These are phyloP conservation scores for Ophiostoma sp. DNA, from an alignment of 2,329 filamentous ascomycete genomes.

Conservation along the genomic window DNA sequence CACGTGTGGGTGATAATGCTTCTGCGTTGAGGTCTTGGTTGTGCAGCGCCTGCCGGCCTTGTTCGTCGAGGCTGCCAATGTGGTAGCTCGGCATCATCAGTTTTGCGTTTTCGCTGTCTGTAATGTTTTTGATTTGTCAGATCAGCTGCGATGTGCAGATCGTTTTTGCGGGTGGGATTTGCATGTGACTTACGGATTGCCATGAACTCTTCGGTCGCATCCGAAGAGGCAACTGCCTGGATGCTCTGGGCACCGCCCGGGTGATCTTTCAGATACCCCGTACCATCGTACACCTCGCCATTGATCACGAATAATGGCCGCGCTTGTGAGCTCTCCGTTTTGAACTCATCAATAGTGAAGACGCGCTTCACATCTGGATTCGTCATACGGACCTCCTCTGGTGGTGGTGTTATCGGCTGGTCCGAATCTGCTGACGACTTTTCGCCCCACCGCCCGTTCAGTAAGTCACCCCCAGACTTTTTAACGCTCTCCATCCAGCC, in stretches of 20 bases:
- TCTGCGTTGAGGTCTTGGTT: slow-evolving; percentile 26
- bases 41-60: neutral
- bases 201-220: slow-evolving; percentile 85
- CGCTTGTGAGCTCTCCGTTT: slow-evolving; percentile 52
- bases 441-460: slow-evolving; percentile 85
- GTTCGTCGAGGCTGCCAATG: slow-evolving; percentile 68
- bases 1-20: slow-evolving; percentile 46
- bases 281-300: slow-evolving; percentile 87
- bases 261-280: slow-evolving; percentile 74
- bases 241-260: slow-evolving; percentile 87
- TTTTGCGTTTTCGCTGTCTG: slow-evolving; percentile 92
- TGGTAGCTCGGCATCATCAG: slow-evolving; percentile 86
- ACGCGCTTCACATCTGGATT: slow-evolving; percentile 55
- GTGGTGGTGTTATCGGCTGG: slow-evolving; percentile 45
- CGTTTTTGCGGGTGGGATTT: too few species aligned
- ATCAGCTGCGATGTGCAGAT: too few species aligned
- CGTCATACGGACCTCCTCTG: slow-evolving; percentile 74
- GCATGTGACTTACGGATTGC: slow-evolving; percentile 85
- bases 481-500: slow-evolving; percentile 95
- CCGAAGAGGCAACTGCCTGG: slow-evolving; percentile 74
- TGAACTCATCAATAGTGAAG: slow-evolving; percentile 72
- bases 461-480: slow-evolving; percentile 74
- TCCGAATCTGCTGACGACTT: slow-evolving; percentile 53
- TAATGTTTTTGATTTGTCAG: too few species aligned
- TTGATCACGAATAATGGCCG: slow-evolving; percentile 84